These are phyloP conservation scores for Cercophora sp. DNA, from an alignment of 495 filamentous ascomycete genomes.

Conservation along the genomic window DNA sequence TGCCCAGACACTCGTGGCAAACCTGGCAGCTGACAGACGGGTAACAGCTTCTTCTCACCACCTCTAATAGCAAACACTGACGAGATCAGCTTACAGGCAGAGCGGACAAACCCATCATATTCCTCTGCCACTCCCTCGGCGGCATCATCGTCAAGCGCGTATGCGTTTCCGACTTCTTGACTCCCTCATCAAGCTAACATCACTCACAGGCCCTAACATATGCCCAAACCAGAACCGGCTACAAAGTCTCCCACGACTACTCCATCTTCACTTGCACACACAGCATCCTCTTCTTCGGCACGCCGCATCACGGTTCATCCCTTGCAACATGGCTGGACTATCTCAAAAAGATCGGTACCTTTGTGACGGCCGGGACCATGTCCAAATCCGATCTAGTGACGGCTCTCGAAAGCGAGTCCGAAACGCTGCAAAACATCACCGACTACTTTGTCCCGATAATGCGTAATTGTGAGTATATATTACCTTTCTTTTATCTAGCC, in stretches of 20 bases:
- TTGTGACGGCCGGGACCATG: background rate
- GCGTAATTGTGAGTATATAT: too few species aligned
- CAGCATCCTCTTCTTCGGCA: conserved; percentile 13
- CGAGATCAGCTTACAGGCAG: conserved; percentile 4
- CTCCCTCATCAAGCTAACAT: background rate
- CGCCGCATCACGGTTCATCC: conserved; percentile 7
- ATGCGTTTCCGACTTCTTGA: background rate
- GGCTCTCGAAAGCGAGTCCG: conserved; percentile 7
- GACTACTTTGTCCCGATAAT: conserved; percentile 12
- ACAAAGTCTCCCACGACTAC: conserved; percentile 10
- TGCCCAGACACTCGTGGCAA: conserved; percentile 12
- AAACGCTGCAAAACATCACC: conserved; percentile 14
- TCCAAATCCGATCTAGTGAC: conserved; percentile 4
- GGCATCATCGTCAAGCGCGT: conserved; percentile 12
- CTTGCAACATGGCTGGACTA: conserved; percentile 1
- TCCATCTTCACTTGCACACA: conserved; percentile 11
- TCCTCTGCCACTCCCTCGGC: conserved; percentile 12
- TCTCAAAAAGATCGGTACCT: background rate
- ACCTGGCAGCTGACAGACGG: conserved; percentile 9
- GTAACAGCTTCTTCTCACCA: too few species aligned
- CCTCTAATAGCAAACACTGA: too few species aligned
- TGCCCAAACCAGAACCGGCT: conserved; percentile 6
- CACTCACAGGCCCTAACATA: conserved; percentile 4
- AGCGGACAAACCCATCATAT: conserved; percentile 9
- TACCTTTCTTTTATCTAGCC: too few species aligned